Conservation (phyloP, 768 basidiomycete genomes). For the Boletus speciosus region DNA sequence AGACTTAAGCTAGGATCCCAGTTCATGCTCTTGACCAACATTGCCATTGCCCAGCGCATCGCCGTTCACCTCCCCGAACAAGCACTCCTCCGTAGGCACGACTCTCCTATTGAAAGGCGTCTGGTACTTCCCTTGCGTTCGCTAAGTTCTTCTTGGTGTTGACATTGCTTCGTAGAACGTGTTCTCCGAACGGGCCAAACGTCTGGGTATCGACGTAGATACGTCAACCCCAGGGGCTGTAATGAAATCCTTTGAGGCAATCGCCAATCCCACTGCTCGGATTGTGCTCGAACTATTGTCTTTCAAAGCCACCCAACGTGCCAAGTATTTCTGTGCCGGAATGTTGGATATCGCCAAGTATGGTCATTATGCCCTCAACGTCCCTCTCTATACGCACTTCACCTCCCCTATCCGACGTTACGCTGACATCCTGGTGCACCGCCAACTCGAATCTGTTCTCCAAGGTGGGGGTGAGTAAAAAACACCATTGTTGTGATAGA, state of each 20-base stretch:
- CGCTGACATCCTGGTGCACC: slow-evolving; percentile 92
- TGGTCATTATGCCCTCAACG: slow-evolving; percentile 84
- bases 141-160: background rate
- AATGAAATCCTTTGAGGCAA: slow-evolving; percentile 78
- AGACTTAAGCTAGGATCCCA: slow-evolving; percentile 28
- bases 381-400: slow-evolving; percentile 91
- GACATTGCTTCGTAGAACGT: slow-evolving; percentile 47
- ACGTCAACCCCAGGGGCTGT: slow-evolving; percentile 72
- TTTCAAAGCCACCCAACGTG: slow-evolving; percentile 88
- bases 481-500: background rate
- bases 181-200: slow-evolving; percentile 77
- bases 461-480: slow-evolving; percentile 57
- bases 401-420: slow-evolving; percentile 92
- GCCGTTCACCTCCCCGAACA: slow-evolving; percentile 95
- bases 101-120: slow-evolving; percentile 87
- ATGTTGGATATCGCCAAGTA: slow-evolving; percentile 99
- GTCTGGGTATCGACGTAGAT: slow-evolving; percentile 83
- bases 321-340: slow-evolving; percentile 98
- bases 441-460: slow-evolving; percentile 89
- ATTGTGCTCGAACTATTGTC: slow-evolving; percentile 79
- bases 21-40: slow-evolving; percentile 95
- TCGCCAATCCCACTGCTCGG: slow-evolving; percentile 71
- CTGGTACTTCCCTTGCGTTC: slow-evolving; percentile 43
- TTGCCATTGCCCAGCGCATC: slow-evolving; percentile 86
- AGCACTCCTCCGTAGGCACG: slow-evolving; percentile 93